phyloP scores from a whole-genome alignment of 805 yeast species.

The Ogataea thermomethanolica region DNA sequence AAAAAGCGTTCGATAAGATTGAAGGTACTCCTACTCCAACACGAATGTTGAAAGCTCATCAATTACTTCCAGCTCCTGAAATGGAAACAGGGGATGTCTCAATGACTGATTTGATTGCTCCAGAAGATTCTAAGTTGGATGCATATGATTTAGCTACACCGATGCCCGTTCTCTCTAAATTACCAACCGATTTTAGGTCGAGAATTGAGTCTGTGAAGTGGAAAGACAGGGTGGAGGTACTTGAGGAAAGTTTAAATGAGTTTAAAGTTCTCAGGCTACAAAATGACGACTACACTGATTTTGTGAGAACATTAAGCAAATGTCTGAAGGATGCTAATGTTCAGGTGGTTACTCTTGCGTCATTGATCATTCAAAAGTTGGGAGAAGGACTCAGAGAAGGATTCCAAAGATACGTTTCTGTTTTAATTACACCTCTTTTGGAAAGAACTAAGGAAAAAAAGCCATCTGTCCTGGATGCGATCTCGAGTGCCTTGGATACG shows the following conservation, averaged over 20 bases:
- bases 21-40: constrained; percentile 46
- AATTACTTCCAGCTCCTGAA: constrained; percentile 30
- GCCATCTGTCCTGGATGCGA: constrained; percentile 66
- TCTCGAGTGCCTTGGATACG: constrained; percentile 63
- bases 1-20: constrained; percentile 59
- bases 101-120: constrained; percentile 28
- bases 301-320: constrained; percentile 63
- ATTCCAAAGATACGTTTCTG: constrained; percentile 51
- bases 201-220: constrained; percentile 66
- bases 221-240: constrained; percentile 87
- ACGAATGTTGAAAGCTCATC: constrained; percentile 53
- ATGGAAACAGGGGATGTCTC: constrained; percentile 37
- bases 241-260: constrained; percentile 58
- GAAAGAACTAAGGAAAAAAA: constrained; percentile 91
- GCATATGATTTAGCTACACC: constrained; percentile 72
- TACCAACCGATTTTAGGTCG: constrained; percentile 60
- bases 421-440: constrained; percentile 58
- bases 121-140: constrained; percentile 40
- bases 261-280: constrained; percentile 51
- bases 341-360: constrained; percentile 78
- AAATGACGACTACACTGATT: constrained; percentile 59
- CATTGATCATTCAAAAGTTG: constrained; percentile 57
- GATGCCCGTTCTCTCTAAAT: constrained; percentile 57
- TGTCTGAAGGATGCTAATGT: constrained; percentile 86
- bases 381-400: constrained; percentile 61